Evolutionary conservation across 1,284 basidiomycete species (phyloP), one percentile per base, ranked within the genome.

Genomic region (Ustilago crameri): DNA sequence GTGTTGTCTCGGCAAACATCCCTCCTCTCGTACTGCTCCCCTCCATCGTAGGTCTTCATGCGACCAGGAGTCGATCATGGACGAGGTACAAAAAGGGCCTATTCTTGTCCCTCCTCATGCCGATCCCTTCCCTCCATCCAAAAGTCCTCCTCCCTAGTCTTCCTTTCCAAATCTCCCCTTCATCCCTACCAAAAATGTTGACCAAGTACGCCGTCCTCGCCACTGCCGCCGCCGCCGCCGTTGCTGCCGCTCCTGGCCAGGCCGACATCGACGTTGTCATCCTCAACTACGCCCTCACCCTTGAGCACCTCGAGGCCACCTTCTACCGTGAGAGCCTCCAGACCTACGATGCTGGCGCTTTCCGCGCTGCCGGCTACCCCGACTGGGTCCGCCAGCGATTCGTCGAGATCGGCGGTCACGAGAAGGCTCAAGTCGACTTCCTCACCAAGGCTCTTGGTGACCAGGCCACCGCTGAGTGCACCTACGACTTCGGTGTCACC

Each of bases 231-330:
- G 68, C 71, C 51, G 63, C 67, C 30, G 62, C 60, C 32, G 58
- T 69, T 30, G 67, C 65, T 46, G 53, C 64, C 46, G 70, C 67
- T 38, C 59, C 77, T 56, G 77, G 68, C 64, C 75, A 81, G 58
- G 60, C 76, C 37, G 77, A 81, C 72, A 80, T 82, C 60, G 84
- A 84, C 70, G 60, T 53, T 32, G 74, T 82, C 69, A 85, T 87
- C 62, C 83, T 88, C 58, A 88, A 90, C 80, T 89, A 87, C 73
- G 89, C 89, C 2, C 86, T 91, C 47, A 88, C 88, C 20, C 86
- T 91, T 47, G 89, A 91, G 84, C 87, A 90, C 79, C 85, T 92
- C 65, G 89, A 91, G 82, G 86, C 86, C 80, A 84, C 86, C 22
- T 91, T 91, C 85, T 92, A 86, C 79, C 64, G 66, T 26, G 69